Conservation (phyloP, 2,329 filamentous ascomycete species). For the Fusarium decemcellulare region DNA sequence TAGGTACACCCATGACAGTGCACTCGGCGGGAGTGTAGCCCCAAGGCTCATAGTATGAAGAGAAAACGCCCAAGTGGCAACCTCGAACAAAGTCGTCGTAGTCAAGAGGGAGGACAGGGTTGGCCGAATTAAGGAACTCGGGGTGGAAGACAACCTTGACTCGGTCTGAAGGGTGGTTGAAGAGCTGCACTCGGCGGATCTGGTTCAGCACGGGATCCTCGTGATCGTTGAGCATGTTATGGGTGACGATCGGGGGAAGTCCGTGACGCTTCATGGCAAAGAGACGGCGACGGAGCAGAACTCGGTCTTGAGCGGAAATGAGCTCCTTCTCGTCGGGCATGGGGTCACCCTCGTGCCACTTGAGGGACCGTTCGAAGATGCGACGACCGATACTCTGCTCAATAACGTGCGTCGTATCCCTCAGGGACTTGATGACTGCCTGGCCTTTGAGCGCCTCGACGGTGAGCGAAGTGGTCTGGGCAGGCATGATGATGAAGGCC, state of each 20-base stretch:
- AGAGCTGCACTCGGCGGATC: constrained; percentile 94
- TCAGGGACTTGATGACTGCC: constrained; percentile 95
- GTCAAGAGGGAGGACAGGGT: constrained; percentile 94
- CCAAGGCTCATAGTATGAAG: constrained; percentile 99
- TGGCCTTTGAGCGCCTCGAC: constrained; percentile 97
- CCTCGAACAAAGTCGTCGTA: constrained; percentile 99
- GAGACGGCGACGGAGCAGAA: constrained; percentile 89
- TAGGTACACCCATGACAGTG: constrained; percentile 98
- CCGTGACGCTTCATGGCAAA: constrained; percentile 97
- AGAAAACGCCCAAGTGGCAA: constrained; percentile 94
- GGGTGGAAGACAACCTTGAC: constrained; percentile 99
- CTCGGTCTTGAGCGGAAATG: constrained; percentile 91
- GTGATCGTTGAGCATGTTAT: constrained; percentile 96
- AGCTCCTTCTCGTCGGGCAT: constrained; percentile 98
- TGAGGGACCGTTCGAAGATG: constrained; percentile 93
- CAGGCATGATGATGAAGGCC: constrained; percentile 98
- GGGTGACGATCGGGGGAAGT: constrained; percentile 95
- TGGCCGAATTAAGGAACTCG: constrained; percentile 95
- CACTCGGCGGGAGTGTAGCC: constrained; percentile 98
- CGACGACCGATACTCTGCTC: constrained; percentile 93
- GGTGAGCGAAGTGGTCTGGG: constrained; percentile 93
- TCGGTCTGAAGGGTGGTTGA: constrained; percentile 94
- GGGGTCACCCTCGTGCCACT: constrained; percentile 95
- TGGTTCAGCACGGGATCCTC: constrained; percentile 97
- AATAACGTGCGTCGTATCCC: constrained; percentile 93